These are phyloP conservation scores for Priceomyces carsonii DNA, from an alignment of 805 yeast species.

Conservation along the genomic window DNA sequence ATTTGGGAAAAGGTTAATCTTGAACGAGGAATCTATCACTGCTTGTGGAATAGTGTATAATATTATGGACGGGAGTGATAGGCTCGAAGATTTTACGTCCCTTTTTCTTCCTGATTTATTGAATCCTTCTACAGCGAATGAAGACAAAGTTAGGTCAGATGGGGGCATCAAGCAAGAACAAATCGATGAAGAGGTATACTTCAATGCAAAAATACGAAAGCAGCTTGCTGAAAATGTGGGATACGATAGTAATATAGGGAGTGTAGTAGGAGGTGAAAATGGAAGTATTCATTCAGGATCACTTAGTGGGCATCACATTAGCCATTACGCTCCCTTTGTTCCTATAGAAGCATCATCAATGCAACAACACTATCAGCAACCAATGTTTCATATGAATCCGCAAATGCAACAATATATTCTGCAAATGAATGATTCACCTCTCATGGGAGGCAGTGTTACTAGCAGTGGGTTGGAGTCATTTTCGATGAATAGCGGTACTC, in stretches of 20 bases:
- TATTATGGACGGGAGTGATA: too few species aligned
- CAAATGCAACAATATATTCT: slow-evolving; percentile 9
- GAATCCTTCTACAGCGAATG: slow-evolving; percentile 15
- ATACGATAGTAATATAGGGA: too few species aligned
- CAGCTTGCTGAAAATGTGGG: too few species aligned
- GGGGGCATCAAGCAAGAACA: slow-evolving; percentile 3
- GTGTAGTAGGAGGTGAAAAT: too few species aligned
- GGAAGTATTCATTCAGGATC: neutral
- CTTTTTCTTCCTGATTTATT: slow-evolving; percentile 42
- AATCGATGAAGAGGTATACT: neutral
- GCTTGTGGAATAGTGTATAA: too few species aligned
- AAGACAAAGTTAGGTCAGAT: neutral
- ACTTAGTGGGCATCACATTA: slow-evolving; percentile 14
- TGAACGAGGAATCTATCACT: too few species aligned
- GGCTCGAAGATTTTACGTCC: slow-evolving; percentile 42
- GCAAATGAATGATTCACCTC: neutral
- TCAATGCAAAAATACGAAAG: neutral
- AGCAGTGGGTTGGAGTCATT: slow-evolving; percentile 7
- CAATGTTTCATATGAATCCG: slow-evolving; percentile 6
- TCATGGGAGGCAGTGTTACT: neutral
- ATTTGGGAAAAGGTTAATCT: too few species aligned
- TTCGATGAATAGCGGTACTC: slow-evolving; percentile 6
- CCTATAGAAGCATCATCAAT: slow-evolving; percentile 20
- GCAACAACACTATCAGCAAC: slow-evolving; percentile 7
- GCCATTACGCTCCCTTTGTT: slow-evolving; percentile 28